Evolutionary conservation across 2,329 filamentous ascomycete genomes (phyloP).

Genomic region (Aspergillus neotritici): DNA sequence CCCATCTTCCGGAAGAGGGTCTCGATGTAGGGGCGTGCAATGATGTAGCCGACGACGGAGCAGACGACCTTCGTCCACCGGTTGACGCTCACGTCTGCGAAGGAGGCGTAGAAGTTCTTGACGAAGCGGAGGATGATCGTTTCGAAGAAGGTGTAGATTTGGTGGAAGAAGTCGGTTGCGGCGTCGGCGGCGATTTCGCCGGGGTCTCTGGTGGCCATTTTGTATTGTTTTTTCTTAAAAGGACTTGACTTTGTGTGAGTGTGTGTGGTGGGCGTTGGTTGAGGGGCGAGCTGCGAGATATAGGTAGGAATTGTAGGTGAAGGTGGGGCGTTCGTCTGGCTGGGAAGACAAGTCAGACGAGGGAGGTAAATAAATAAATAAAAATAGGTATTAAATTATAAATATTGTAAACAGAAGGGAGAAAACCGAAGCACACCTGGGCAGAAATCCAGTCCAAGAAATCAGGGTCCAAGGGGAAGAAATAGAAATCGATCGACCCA

Average conservation of each 20-base stretch:
- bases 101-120: conserved; percentile 39
- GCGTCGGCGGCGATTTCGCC: conserved; percentile 21
- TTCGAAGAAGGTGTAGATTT: conserved; percentile 24
- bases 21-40: conserved; percentile 69
- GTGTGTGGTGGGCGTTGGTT: conserved; percentile 2
- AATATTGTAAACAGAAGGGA: too few species aligned
- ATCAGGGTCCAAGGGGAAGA: too few species aligned
- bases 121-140: conserved; percentile 26
- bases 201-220: conserved; percentile 23
- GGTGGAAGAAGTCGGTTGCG: conserved; percentile 26
- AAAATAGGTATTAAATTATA: too few species aligned
- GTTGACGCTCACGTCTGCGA: conserved; percentile 39
- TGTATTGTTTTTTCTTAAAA: conserved; percentile 5
- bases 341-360: too few species aligned
- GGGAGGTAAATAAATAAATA: too few species aligned
- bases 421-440: too few species aligned
- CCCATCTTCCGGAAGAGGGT: conserved; percentile 58
- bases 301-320: background rate
- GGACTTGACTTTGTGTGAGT: background rate
- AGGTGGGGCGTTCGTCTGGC: too few species aligned
- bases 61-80: conserved; percentile 62
- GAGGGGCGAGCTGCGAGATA: background rate
- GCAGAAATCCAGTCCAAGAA: too few species aligned
- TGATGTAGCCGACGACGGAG: conserved; percentile 66
- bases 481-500: too few species aligned